Percentiles rank a stretch among this genome's conserved stretches.
Evolutionary conservation across 225 moss, liverwort and hornwort genomes (phyloP).

Genomic region (Bryoerythrophyllum caledonicum): DNA sequence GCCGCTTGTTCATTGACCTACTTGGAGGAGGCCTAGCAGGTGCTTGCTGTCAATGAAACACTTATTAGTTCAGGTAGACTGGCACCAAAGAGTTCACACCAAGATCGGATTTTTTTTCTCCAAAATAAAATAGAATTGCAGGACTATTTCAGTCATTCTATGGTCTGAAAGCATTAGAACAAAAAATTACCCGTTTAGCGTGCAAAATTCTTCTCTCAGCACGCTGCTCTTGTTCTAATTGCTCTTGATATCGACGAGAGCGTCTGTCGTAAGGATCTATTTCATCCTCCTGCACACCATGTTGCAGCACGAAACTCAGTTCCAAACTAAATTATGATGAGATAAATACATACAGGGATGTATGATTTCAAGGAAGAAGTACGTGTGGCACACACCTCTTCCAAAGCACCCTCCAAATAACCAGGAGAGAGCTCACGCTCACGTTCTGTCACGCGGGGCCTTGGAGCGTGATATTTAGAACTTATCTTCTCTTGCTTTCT

Average conservation of each 20-base stretch:
- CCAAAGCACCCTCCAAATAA: conserved; percentile 91
- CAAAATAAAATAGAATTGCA: not conserved
- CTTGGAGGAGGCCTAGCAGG: conserved; percentile 44
- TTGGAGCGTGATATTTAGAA: conserved; percentile 57
- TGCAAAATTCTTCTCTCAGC: conserved; percentile 79
- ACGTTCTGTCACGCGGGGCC: conserved; percentile 55
- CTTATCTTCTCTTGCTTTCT: conserved; percentile 75
- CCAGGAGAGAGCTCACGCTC: conserved; percentile 90
- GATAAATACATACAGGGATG: conserved; percentile 5
- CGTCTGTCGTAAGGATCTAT: conserved; percentile 62
- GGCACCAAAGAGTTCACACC: too few species aligned
- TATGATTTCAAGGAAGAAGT: not conserved
- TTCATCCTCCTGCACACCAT: conserved; percentile 79
- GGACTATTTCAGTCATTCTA: conserved; percentile 1
- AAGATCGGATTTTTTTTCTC: too few species aligned
- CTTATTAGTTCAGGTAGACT: conserved; percentile 16
- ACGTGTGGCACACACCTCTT: conserved; percentile 82
- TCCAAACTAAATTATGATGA: conserved; percentile 13
- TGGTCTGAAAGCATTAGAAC: not conserved
- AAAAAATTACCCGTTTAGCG: conserved; percentile 72
- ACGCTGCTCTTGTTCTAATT: conserved; percentile 83
- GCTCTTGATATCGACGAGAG: conserved; percentile 77
- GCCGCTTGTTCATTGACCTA: conserved; percentile 47
- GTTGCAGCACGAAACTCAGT: conserved; percentile 19
- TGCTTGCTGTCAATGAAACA: conserved; percentile 57